These are phyloP conservation scores for Bipolaris oryzae DNA, from an alignment of 2,329 filamentous ascomycete genomes.

Conservation along the genomic window DNA sequence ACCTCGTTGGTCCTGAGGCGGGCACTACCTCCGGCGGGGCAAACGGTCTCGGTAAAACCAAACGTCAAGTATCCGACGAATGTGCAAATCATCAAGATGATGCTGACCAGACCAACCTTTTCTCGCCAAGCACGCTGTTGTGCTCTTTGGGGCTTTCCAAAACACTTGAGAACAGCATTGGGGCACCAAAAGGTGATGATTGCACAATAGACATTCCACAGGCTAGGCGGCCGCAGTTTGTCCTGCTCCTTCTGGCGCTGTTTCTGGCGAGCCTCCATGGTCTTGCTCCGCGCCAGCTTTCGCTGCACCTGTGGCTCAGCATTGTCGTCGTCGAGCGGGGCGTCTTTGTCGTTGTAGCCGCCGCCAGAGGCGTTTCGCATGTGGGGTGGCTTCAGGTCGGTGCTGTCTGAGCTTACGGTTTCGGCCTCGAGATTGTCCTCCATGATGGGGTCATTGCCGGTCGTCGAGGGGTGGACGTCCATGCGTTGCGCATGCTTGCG, in stretches of 20 bases:
- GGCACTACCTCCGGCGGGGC: slow-evolving; percentile 67
- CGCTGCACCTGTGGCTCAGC: slow-evolving; percentile 51
- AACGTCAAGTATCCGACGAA: slow-evolving; percentile 96
- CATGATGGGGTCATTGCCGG: slow-evolving; percentile 85
- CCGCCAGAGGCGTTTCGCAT: slow-evolving; percentile 47
- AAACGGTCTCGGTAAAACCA: slow-evolving; percentile 90
- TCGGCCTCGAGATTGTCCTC: slow-evolving; percentile 67
- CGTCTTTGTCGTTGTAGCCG: slow-evolving; percentile 48
- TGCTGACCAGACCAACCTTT: slow-evolving; percentile 95
- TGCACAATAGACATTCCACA: slow-evolving; percentile 96
- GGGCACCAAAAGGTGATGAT: slow-evolving; percentile 95
- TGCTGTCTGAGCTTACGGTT: slow-evolving; percentile 68
- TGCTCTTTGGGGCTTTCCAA: slow-evolving; percentile 81
- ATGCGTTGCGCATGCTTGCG: slow-evolving; percentile 93
- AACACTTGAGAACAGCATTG: slow-evolving; percentile 80
- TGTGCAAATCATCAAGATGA: slow-evolving; percentile 85
- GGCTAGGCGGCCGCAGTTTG: slow-evolving; percentile 75
- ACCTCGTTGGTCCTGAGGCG: slow-evolving; percentile 86
- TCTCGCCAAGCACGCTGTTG: slow-evolving; percentile 95
- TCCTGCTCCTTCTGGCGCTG: slow-evolving; percentile 65
- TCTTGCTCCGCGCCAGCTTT: slow-evolving; percentile 70
- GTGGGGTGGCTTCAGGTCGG: slow-evolving; percentile 57
- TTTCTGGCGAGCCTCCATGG: slow-evolving; percentile 65
- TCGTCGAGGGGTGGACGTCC: slow-evolving; percentile 86
- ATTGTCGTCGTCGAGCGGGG: slow-evolving; percentile 39